Evolutionary conservation across 768 basidiomycete species (phyloP), one percentile per base, ranked within the genome.

Genomic region (Cubamyces lactineus): DNA sequence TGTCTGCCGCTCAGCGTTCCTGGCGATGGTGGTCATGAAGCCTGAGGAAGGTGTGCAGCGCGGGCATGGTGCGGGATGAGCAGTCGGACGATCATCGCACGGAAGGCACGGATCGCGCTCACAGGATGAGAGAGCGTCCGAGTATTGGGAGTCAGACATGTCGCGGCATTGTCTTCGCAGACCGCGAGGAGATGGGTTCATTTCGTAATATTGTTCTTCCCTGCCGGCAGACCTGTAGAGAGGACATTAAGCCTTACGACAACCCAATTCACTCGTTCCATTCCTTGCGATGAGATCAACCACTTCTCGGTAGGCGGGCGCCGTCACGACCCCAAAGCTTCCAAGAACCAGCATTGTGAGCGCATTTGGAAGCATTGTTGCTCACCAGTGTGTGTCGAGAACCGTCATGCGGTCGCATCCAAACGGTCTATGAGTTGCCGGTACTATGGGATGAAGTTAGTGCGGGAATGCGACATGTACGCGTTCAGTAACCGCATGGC

Each of bases 401-500:
- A 15, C 40, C 24, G 39, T 53, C 38, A 53, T 40, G 51, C 13
- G 51, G 40, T 24, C 51, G 15, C 19, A 11, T 9, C 17, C 19
- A 21, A 19, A 40, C 38, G 23, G 38, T 21, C 6, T 40, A 24
- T 16, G n/a, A 5, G 12, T 53, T 21, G 51, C 51, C 51, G 51
- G 38, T 15, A 4, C 30, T 4, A 2, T 34, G 30, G 17, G 40
- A 7, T 21, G 41, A 30, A 2, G 43, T 28, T 47, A 60, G 59
- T 47, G 50, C 59, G 52, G 51, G 52, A 41, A 53, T 23, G 42
- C 5, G 15, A 46, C 30, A 24, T 39, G 15, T 5, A 42, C 16
- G 46, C 26, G 46, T 50, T 49, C 47, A 41, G 59, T 54, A 24
- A 61, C 60, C 60, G 53, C 53, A 55, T 61, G 60, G 60, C 40